These are phyloP conservation scores for Acer campestre DNA, from an alignment of 345 rosid genomes.

Conservation along the genomic window DNA sequence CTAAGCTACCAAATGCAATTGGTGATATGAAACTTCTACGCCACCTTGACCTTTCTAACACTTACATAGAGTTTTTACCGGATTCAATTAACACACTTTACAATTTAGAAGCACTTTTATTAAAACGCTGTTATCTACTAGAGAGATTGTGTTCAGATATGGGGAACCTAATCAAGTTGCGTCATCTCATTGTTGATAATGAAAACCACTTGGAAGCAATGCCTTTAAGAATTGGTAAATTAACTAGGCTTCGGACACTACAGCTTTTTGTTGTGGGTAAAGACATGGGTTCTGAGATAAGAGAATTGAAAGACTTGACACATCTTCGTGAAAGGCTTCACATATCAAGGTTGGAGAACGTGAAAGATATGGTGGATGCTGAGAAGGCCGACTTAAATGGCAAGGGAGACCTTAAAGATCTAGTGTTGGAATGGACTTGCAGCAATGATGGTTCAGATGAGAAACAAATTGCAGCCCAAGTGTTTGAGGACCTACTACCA, in stretches of 20 bases:
- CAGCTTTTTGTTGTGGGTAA: not conserved
- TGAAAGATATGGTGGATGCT: conserved; percentile 17
- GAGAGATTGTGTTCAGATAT: not conserved
- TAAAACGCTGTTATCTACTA: not conserved
- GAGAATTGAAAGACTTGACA: not conserved
- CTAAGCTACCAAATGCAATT: conserved; percentile 6
- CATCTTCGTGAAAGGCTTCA: not conserved
- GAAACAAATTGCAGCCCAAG: not conserved
- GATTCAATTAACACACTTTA: not conserved
- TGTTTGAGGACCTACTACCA: conserved; percentile 45
- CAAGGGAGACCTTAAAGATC: conserved; percentile 32
- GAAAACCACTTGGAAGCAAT: not conserved
- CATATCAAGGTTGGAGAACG: conserved; percentile 6
- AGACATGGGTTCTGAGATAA: not conserved
- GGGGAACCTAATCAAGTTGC: conserved; percentile 16
- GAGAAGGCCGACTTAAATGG: conserved; percentile 26
- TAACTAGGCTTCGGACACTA: not conserved
- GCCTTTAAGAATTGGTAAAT: not conserved
- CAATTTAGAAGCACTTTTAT: conserved; percentile 2
- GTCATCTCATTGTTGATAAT: not conserved
- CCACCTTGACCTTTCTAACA: conserved; percentile 8
- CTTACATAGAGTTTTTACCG: not conserved
- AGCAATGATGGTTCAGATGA: conserved; percentile 5
- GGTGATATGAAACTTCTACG: conserved; percentile 5
- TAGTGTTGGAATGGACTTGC: conserved; percentile 37